Evolutionary conservation across 2,329 filamentous ascomycete genomes (phyloP), one percentile per base, ranked within the genome.

Genomic region (Sarocladiaceae sp.): DNA sequence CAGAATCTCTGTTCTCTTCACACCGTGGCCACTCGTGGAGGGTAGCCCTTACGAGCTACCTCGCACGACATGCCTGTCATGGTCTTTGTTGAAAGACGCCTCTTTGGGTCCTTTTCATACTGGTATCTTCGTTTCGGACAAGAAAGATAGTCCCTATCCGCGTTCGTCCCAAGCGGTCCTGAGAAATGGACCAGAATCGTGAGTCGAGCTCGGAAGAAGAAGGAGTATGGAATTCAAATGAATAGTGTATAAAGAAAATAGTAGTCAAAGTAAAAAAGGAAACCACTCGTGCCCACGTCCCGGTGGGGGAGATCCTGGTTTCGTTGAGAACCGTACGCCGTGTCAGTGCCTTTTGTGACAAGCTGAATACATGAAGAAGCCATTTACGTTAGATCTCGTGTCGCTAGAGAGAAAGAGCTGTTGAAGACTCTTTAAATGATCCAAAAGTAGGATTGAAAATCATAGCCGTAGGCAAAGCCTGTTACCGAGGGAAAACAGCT

Each of bases 71-170:
- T 50, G 25, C 37, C 33, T 35, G 17, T 33, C 44, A 57, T 61
- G 64, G 65, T 71, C 70, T 73, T 71, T 74, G 72, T 74, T 74
- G 72, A 73, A 74, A 73, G 69, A 72, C 69, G 68, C 71, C 67
- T 60, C 51, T 56, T n/a, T 62, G 64, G 62, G 63, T 66, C 58
- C 62, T 59, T 31, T 31, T 48, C 33, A 50, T 62, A 61, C 57
- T 66, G 62, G 62, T 68, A 62, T 64, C 39, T 48, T 53, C 52
- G 67, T 66, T 61, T 60, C 62, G 59, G 62, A 63, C 65, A 57
- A 59, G 61, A 61, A 61, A n/a, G 59, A 54, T 37, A 20, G 26
- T 50, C 33, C 29, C 4, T 26, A 20, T 33, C 44, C 31, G 31
- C 47, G 4, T 29, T 33, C 18, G 47, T 52, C 52, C 51, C 40